Evolutionary conservation across 108 stramenopile genomes (phyloP), one percentile per base, ranked within the genome.

Genomic region (Skeletonema menzelii): DNA sequence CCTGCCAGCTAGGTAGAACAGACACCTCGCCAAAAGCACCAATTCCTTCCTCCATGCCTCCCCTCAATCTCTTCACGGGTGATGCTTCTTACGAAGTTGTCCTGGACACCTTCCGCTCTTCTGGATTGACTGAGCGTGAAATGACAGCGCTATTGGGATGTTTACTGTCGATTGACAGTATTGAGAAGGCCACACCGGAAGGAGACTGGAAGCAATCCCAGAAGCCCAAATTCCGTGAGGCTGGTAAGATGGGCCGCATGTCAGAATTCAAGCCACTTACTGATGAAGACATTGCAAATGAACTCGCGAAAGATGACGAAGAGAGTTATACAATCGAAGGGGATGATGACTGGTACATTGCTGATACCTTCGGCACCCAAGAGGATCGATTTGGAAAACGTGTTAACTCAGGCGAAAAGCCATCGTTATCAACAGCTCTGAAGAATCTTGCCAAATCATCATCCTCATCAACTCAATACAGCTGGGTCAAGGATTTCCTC

Each of bases 261-360:
- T 88, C 87, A 2, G 93, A 94, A 49, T 94, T 88, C 80, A 91
- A 91, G 80, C 62, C 73, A 2, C 65, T 94, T 40, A 87, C 82
- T 3, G 93, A 94, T 60, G 88, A 94, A 66, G 93, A 94, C 65
- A 86, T 94, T 73, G 85, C 79, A 8, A 70, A 61, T 15, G 83
- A 83, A 30, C 78, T 85, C 62, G 77, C 79, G 27, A 82, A 85
- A 62, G 89, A 86, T 71, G 80, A 72, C 34, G 86, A 85, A 28
- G 89, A 90, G 57, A 65, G 73, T 27, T 80, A 70, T 66, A 55
- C 49, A 4, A 67, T 80, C 24, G 69, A 69, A 8, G 86, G 85
- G 0, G 93, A 95, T 75, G 94, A 91, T 69, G 94, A 86, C 38
- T 88, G 87, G 84, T 95, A 95, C 83, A 95, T 95, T 71, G 91